These are phyloP conservation scores for Beauveria bassiana DNA, from an alignment of 2,329 filamentous ascomycete species.

Conservation along the genomic window DNA sequence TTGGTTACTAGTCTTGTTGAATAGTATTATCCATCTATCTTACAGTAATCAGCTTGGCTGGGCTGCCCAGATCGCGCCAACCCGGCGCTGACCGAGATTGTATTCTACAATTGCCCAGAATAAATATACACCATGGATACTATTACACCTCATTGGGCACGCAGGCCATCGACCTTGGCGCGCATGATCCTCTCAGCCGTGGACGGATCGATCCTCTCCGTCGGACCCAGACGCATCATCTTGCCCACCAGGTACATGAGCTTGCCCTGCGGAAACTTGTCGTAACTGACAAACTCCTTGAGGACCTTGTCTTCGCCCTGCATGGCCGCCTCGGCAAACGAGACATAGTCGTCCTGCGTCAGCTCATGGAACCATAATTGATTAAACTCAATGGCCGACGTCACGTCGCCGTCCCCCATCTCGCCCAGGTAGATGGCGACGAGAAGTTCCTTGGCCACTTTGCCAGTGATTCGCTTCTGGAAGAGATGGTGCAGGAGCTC, in stretches of 20 bases:
- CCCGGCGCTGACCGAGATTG: not conserved
- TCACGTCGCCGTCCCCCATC: conserved; percentile 33
- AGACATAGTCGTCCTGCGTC: conserved; percentile 36
- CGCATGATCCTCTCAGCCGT: conserved; percentile 42
- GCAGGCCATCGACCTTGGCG: conserved; percentile 5
- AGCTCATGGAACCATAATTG: conserved; percentile 50
- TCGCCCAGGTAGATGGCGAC: conserved; percentile 43
- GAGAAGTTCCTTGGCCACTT: conserved; percentile 51
- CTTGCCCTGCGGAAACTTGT: conserved; percentile 47
- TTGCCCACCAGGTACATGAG: conserved; percentile 54
- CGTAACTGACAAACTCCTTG: conserved; percentile 35
- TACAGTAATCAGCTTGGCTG: not conserved
- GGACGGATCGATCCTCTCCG: conserved; percentile 47
- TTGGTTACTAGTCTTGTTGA: too few relatives aligned
- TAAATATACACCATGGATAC: not conserved
- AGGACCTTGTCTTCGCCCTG: conserved; percentile 40
- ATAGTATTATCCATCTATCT: not conserved
- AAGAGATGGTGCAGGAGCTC: conserved; percentile 44
- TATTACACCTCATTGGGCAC: not conserved
- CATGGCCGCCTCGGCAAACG: conserved; percentile 36
- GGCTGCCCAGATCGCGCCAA: not conserved
- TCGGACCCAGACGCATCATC: conserved; percentile 46
- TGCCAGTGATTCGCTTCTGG: conserved; percentile 42
- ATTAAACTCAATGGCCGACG: conserved; percentile 36
- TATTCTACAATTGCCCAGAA: not conserved